These are phyloP conservation scores for Fusarium sp. DNA, from an alignment of 2,329 filamentous ascomycete species.

Conservation along the genomic window DNA sequence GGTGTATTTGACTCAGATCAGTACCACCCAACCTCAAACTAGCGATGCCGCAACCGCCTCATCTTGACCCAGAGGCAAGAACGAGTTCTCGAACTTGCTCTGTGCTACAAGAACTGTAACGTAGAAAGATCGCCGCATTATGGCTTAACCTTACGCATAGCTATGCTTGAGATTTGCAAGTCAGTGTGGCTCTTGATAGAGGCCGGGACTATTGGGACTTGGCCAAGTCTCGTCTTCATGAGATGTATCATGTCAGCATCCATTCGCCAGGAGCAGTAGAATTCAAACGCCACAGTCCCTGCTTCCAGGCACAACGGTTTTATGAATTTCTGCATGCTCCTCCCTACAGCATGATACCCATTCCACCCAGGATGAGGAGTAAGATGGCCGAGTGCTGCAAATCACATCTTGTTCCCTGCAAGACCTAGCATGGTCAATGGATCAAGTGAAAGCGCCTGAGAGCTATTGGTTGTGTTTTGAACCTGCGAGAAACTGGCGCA, in stretches of 20 bases:
- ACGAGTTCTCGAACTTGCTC: conserved; percentile 14
- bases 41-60: conserved; percentile 10
- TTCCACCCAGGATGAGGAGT: conserved; percentile 6
- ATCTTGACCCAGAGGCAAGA: conserved; percentile 7
- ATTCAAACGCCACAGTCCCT: conserved; percentile 46
- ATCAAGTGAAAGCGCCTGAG: not conserved
- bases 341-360: conserved; percentile 8
- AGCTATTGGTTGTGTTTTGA: conserved; percentile 6
- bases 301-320: conserved; percentile 32
- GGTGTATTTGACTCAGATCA: conserved; percentile 12
- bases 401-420: not conserved
- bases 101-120: conserved; percentile 31
- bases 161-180: conserved; percentile 27
- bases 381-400: not conserved
- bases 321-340: not conserved
- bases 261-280: conserved; percentile 28
- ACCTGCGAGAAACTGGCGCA: conserved; percentile 15
- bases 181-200: conserved; percentile 25
- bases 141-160: conserved; percentile 13
- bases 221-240: conserved; percentile 21
- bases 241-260: conserved; percentile 13
- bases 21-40: conserved; percentile 4
- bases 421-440: not conserved
- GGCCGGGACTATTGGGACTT: conserved; percentile 26
- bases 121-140: conserved; percentile 32